Conservation (phyloP, 108 stramenopile species). For the Cyclotella sp. region DNA sequence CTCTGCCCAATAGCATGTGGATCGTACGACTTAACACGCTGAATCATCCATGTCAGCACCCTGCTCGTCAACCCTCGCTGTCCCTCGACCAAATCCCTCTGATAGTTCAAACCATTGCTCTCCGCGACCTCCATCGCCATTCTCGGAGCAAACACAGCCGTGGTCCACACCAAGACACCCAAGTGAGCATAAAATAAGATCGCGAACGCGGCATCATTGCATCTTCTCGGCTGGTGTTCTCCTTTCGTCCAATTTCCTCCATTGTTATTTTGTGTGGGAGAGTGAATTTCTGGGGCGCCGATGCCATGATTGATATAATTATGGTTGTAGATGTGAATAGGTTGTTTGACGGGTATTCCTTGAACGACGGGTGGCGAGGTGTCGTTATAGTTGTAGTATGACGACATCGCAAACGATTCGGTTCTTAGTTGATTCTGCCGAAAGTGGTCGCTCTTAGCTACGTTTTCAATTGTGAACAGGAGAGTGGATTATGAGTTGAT, state of each 20-base stretch:
- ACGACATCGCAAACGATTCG: background rate
- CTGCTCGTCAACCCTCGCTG: conserved; percentile 2
- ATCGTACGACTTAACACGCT: background rate
- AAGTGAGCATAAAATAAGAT: conserved; percentile 73
- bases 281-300: background rate
- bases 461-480: no score
- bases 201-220: conserved; percentile 69
- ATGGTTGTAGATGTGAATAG: conserved; percentile 6
- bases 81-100: conserved; percentile 15
- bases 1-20: conserved; percentile 22
- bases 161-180: conserved; percentile 49
- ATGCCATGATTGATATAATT: conserved; percentile 10
- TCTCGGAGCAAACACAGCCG: conserved; percentile 53
- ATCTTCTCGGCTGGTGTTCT: conserved; percentile 57
- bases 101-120: conserved; percentile 6
- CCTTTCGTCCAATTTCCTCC: conserved; percentile 41
- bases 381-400: conserved; percentile 15
- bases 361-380: conserved; percentile 22
- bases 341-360: conserved; percentile 20
- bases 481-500: no score
- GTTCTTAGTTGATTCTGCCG: background rate
- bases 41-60: conserved; percentile 21
- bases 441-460: no score
- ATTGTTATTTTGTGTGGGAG: background rate
- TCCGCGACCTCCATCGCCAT: conserved; percentile 61